These are phyloP conservation scores for Graphiopsis chlorocephala DNA, from an alignment of 2,329 filamentous ascomycete genomes.

Conservation along the genomic window DNA sequence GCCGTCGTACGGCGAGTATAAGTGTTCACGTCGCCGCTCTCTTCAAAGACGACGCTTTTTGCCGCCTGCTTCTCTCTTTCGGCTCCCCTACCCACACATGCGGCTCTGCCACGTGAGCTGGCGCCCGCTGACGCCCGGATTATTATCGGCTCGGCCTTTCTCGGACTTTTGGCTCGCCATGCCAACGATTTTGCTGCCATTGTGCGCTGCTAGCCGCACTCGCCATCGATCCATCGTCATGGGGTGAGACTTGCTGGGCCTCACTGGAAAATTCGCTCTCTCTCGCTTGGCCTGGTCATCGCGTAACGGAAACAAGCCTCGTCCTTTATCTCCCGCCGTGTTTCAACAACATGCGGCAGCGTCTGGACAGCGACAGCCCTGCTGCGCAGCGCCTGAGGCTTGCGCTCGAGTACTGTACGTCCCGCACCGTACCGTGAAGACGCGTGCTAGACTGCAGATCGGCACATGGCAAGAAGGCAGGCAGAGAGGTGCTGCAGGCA, in stretches of 20 bases:
- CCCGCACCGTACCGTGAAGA: neutral
- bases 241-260: conserved; percentile 9
- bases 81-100: neutral
- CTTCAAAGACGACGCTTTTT: neutral
- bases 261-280: conserved; percentile 6
- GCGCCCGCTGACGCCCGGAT: neutral
- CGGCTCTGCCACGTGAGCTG: conserved; percentile 8
- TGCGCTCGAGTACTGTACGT: neutral
- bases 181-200: neutral
- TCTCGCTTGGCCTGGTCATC: neutral
- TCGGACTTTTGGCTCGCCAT: neutral
- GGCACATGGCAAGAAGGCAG: neutral
- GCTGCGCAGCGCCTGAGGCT: neutral
- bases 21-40: conserved; percentile 2
- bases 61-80: neutral
- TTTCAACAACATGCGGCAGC: conserved; percentile 1
- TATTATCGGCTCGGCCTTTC: neutral
- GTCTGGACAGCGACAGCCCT: neutral
- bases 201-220: conserved; percentile 1
- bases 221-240: conserved; percentile 5
- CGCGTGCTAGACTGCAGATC: neutral
- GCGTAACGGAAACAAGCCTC: neutral
- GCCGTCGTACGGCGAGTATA: conserved; percentile 13
- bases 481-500: neutral
- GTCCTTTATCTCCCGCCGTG: neutral